Evolutionary conservation across 2,329 filamentous ascomycete species (phyloP), one percentile per base, ranked within the genome.

Genomic region (Phialocephala subalpina): DNA sequence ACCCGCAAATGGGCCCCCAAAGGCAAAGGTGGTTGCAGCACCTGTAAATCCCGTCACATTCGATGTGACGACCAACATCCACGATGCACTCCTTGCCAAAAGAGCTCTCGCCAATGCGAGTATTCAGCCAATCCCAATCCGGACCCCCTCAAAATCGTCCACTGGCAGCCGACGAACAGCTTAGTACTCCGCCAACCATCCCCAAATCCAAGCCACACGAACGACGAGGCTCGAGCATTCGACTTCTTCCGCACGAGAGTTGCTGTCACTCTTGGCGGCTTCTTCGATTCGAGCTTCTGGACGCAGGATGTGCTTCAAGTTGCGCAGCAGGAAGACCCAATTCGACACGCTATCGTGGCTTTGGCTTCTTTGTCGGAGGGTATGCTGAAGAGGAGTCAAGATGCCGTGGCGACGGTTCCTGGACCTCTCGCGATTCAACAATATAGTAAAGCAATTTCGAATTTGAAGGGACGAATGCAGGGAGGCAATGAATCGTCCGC

Each of bases 331-430:
- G 40, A 60, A 22, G 58, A 49, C 12, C 40, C 40, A 12, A 20
- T 60, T 47, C 40, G 58, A 11, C 58, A 60, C 35, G 58, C 58
- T 8, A 33, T 60, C n/a, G 58, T 60, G 40, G 58, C 58, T 27
- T 33, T 60, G 22, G 49, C 47, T 22, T 45, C 47, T 29, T 56
- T 62, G 49, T 62, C 47, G 16, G 35, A 55, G n/a, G 14, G 9
- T 18, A 33, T 60, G 20, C n/a, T 45, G n/a, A 18, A 47, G 27
- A 29, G 14, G 38, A 14, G 12, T 60, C 42, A 18, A 11, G 14
- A 35, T 2, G 5, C 20, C 5, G 45, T 20, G 45, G 20, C 11
- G 12, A 25, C 7, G 4, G 18, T 22, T 49, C n/a, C 45, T 11
- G 20, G 4, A 6, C 45, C 45, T 49, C 18, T 49, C 12, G 45